A percentile compares a stretch with the other conserved stretches of the same genome.
phyloP scores from a whole-genome alignment of 495 filamentous ascomycete genomes.

The Daldinia caldariorum region DNA sequence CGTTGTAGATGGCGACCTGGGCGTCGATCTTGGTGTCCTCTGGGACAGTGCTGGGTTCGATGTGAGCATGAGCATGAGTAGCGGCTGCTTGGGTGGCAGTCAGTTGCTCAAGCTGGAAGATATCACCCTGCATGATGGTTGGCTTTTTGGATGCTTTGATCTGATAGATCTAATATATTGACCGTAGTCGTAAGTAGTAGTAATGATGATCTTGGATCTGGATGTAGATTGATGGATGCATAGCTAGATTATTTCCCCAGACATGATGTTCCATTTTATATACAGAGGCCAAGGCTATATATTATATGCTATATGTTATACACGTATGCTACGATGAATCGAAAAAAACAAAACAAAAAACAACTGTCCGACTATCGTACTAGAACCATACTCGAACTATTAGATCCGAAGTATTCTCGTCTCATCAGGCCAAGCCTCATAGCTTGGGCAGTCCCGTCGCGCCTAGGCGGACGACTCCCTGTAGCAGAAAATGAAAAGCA shows the following conservation, averaged over 20 bases:
- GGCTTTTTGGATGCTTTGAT: constrained; percentile 15
- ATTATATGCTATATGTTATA: background rate
- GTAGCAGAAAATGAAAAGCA: constrained; percentile 13
- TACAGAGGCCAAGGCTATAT: constrained; percentile 19
- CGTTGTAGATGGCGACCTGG: constrained; percentile 56
- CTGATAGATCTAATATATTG: background rate
- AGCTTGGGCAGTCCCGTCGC: constrained; percentile 10
- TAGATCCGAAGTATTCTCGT: constrained; percentile 43
- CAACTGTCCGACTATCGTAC: constrained; percentile 7
- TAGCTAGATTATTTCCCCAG: background rate
- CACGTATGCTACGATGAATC: constrained; percentile 14
- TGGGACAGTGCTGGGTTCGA: constrained; percentile 11
- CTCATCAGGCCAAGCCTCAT: constrained; percentile 29
- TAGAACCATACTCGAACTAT: constrained; percentile 42
- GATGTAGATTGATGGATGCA: constrained; percentile 20
- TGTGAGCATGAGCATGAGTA: constrained; percentile 3
- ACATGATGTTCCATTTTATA: constrained; percentile 23
- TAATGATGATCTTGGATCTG: constrained; percentile 13
- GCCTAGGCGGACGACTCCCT: constrained; percentile 30
- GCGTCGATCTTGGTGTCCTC: constrained; percentile 20
- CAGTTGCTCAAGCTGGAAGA: constrained; percentile 46
- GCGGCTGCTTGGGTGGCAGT: constrained; percentile 19
- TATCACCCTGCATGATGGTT: constrained; percentile 47
- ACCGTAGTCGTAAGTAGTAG: too few relatives aligned
- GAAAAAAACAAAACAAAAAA: constrained; percentile 1